phyloP scores from a whole-genome alignment of 1,139 yeast species.

The Dujonia santamariae region DNA sequence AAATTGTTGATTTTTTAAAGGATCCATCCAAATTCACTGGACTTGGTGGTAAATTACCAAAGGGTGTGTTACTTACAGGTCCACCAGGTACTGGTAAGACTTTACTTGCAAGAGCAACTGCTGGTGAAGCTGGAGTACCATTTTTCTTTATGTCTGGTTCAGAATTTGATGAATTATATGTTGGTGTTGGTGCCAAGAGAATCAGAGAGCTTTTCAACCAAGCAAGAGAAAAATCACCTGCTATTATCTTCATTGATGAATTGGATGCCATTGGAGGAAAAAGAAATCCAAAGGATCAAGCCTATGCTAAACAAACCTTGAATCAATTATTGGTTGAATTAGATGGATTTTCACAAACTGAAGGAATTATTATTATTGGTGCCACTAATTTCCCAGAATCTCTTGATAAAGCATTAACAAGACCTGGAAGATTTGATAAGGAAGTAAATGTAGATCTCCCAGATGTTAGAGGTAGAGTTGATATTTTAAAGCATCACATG shows the following conservation, averaged over 20 bases:
- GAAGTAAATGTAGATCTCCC: conserved; percentile 94
- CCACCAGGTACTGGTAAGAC: conserved; percentile 99
- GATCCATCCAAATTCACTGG: conserved; percentile 97
- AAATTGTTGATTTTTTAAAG: conserved; percentile 91
- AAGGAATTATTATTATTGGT: conserved; percentile 93
- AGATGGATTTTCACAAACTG: conserved; percentile 92
- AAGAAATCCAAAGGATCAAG: conserved; percentile 96
- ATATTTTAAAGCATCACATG: conserved; percentile 89
- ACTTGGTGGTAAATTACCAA: conserved; percentile 94
- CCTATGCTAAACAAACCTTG: conserved; percentile 94
- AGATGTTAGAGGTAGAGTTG: conserved; percentile 95
- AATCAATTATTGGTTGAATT: conserved; percentile 93
- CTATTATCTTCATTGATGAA: conserved; percentile 94
- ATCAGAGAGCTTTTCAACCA: conserved; percentile 90
- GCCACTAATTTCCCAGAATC: conserved; percentile 98
- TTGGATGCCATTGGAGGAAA: conserved; percentile 98
- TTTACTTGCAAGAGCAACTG: conserved; percentile 93
- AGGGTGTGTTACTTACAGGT: conserved; percentile 94
- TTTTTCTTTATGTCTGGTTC: conserved; percentile 98
- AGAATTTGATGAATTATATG: conserved; percentile 95
- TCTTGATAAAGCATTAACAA: conserved; percentile 91
- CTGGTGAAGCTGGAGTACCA: conserved; percentile 99
- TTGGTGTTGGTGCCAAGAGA: conserved; percentile 98
- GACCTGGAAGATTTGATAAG: conserved; percentile 98
- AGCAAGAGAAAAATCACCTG: conserved; percentile 95